phyloP scores from a whole-genome alignment of 2,329 filamentous ascomycete species.

The Trichoderma sp. region DNA sequence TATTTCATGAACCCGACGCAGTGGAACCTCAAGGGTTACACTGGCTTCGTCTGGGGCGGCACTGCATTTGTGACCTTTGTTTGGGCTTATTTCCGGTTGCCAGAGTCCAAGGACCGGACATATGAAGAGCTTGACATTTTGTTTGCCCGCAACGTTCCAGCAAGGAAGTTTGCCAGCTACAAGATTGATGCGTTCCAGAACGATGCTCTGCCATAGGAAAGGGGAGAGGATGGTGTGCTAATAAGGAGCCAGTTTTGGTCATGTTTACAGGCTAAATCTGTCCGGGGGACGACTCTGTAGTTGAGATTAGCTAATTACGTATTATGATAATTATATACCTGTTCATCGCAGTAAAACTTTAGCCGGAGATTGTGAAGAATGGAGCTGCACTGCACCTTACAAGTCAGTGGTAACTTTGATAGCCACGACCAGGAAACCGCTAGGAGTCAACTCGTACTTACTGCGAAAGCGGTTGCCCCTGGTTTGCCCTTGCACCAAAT shows the following conservation, averaged over 20 bases:
- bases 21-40: conserved; percentile 51
- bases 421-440: neutral
- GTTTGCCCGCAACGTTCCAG: conserved; percentile 35
- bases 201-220: conserved; percentile 5
- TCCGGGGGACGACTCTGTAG: neutral
- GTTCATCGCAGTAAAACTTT: neutral
- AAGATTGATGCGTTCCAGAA: conserved; percentile 17
- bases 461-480: neutral
- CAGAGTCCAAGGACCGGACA: conserved; percentile 54
- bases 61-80: conserved; percentile 49
- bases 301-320: neutral
- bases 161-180: conserved; percentile 36
- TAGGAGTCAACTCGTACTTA: neutral
- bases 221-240: neutral
- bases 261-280: neutral
- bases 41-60: conserved; percentile 49
- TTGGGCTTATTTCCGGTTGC: conserved; percentile 54
- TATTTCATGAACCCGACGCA: conserved; percentile 49
- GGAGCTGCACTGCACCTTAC: neutral
- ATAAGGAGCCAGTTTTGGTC: neutral
- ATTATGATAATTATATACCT: neutral
- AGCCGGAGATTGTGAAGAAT: neutral
- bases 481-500: neutral
- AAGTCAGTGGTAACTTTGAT: neutral
- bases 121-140: conserved; percentile 44